Base-by-base conservation (phyloP, 768 basidiomycete species). In the Chalciporus piperatus region DNA sequence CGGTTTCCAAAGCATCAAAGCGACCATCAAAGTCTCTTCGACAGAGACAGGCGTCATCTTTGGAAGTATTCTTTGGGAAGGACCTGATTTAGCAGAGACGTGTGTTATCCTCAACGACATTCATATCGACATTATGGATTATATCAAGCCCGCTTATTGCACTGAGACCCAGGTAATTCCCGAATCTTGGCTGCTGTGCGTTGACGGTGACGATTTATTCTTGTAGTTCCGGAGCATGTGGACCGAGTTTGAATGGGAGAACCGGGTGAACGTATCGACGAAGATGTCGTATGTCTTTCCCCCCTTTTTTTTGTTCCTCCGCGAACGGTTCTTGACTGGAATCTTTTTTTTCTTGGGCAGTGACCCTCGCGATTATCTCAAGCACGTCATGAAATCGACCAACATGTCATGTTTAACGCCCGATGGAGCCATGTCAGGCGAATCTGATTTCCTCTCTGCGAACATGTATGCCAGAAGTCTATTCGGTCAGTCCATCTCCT, bases 171-270 rank as follows among this genome's bases (percentile, higher is more conserved):
- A 94, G 82, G 92, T 90, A 73, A 65, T 12, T 10, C 4, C 1
- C 11, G 4, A 23, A 16, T 4, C 3, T 30, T 19, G 41, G 30
- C 16, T 52, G 50, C n/a, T 17, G 19, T 5, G n/a, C 6, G 20
- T 41, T 59, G 37, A 64, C 41, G n/a, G 27, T 46, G 45, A 12
- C 20, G 38, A 27, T 27, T 27, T 27, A 9, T 25, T 27, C 28
- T 25, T 35, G 20, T 61, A 95, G 89, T 96, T 96, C 83, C 83
- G 96, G 28, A 91, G 83, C 69, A 96, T 96, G 93, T 97, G 96
- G 96, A 99, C 95, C 23, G 97, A 98, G 70, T 99, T 99, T 63
- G 96, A 99, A 70, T 99, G 96, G 96, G 96, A 99, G 79, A 99
- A 99, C 74, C 82, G 95, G 61, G 96, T 98, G 49, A 98, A 98